Conservation (phyloP, 257 asterid genomes). For the Nemophila menziesii region DNA sequence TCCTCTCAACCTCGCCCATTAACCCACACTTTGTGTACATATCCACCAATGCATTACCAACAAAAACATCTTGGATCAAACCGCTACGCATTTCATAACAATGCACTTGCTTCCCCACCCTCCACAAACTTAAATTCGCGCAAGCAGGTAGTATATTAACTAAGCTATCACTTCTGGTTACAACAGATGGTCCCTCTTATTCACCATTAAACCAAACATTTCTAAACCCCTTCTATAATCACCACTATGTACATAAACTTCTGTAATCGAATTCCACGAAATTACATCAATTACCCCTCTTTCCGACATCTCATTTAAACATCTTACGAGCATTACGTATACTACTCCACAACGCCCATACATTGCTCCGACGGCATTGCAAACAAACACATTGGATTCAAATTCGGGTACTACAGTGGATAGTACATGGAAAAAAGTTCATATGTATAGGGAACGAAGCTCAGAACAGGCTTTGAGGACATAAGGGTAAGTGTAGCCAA, state of each 20-base stretch:
- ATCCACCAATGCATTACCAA: conserved; percentile 76
- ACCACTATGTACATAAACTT: conserved; percentile 37
- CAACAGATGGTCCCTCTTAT: conserved; percentile 17
- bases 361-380: conserved; percentile 54
- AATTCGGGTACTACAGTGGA: conserved; percentile 36
- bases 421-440: conserved; percentile 45
- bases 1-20: conserved; percentile 50
- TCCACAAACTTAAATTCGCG: conserved; percentile 37
- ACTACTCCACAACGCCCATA: conserved; percentile 55
- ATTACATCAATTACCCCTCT: conserved; percentile 46
- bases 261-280: conserved; percentile 75
- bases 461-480: conserved; percentile 60
- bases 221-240: conserved; percentile 31
- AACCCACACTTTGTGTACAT: conserved; percentile 76
- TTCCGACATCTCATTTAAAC: conserved; percentile 52
- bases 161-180: conserved; percentile 64
- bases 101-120: conserved; percentile 53
- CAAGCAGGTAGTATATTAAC: conserved; percentile 71
- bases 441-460: conserved; percentile 21
- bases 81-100: conserved; percentile 51
- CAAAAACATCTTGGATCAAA: conserved; percentile 45
- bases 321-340: conserved; percentile 31
- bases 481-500: conserved; percentile 65
- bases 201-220: conserved; percentile 45
- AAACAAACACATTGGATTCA: conserved; percentile 62